These are phyloP conservation scores for Trifolium dubium DNA, from an alignment of 306 rosid genomes.

Conservation along the genomic window DNA sequence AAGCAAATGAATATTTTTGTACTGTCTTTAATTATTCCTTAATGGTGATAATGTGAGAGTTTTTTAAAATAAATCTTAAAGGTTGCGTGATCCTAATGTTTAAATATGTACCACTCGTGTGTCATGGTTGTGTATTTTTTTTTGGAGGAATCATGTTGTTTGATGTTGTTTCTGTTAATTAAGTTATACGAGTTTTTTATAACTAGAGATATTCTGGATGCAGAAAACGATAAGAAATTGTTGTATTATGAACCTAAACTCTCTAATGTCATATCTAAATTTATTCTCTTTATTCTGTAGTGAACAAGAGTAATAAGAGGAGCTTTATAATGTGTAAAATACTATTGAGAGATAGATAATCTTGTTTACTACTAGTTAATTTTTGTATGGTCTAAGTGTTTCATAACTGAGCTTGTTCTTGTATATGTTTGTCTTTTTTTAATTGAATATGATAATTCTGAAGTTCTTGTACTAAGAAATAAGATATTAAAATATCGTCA, in stretches of 20 bases:
- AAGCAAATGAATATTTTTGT: background rate
- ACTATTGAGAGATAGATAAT: background rate
- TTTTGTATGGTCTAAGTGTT: background rate
- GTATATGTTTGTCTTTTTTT: background rate
- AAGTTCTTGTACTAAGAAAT: background rate
- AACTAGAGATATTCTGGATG: background rate
- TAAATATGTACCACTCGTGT: background rate
- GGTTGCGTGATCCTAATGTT: background rate
- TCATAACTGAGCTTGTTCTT: background rate
- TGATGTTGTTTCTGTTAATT: too few species aligned
- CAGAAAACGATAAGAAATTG: background rate
- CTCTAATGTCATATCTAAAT: background rate
- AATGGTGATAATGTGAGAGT: background rate
- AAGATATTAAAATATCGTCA: constrained; percentile 2
- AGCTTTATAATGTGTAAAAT: background rate
- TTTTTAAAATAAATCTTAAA: background rate
- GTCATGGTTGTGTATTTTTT: background rate
- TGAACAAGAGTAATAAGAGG: background rate
- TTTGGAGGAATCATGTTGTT: background rate
- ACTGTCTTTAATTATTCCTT: background rate
- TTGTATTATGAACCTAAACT: background rate
- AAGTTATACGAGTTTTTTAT: background rate
- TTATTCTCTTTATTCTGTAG: background rate
- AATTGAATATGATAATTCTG: background rate
- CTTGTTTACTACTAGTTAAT: background rate